Conservation (phyloP, 306 rosid genomes). For the Boehmeria nivea region DNA sequence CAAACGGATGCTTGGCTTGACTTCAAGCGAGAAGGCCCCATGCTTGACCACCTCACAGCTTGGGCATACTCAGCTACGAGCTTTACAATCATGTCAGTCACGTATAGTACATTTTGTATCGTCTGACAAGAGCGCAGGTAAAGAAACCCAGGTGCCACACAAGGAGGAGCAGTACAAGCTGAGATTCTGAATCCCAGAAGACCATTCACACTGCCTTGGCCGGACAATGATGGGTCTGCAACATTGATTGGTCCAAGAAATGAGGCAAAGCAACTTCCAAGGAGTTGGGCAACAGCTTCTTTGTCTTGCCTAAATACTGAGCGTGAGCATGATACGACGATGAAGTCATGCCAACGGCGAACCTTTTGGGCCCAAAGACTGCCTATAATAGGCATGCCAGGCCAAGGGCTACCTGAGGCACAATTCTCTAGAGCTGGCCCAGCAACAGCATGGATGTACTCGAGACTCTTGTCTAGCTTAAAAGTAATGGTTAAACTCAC, state of each 20-base stretch:
- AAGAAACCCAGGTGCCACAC: slow-evolving; percentile 67
- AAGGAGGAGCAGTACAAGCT: slow-evolving; percentile 30
- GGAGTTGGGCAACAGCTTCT: slow-evolving; percentile 58
- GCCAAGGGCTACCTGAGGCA: slow-evolving; percentile 75
- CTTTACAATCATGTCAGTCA: slow-evolving; percentile 44
- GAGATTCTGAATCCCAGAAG: slow-evolving; percentile 50
- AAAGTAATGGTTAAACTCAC: slow-evolving; percentile 81
- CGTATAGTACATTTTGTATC: slow-evolving; percentile 39
- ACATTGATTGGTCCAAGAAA: slow-evolving; percentile 38
- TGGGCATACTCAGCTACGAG: slow-evolving; percentile 49
- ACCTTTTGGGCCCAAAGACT: slow-evolving; percentile 83
- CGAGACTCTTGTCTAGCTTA: slow-evolving; percentile 60
- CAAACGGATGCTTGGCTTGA: slow-evolving; percentile 45
- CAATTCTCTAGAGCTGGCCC: slow-evolving; percentile 71
- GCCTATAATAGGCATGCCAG: slow-evolving; percentile 60
- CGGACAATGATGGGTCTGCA: slow-evolving; percentile 35
- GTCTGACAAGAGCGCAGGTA: slow-evolving; percentile 57
- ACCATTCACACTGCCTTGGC: slow-evolving; percentile 52
- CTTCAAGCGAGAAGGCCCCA: slow-evolving; percentile 34
- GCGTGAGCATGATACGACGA: slow-evolving; percentile 58
- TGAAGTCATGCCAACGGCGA: slow-evolving; percentile 78
- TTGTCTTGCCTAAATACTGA: slow-evolving; percentile 61
- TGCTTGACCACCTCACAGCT: slow-evolving; percentile 29
- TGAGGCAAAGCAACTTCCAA: slow-evolving; percentile 71
- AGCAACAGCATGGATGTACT: slow-evolving; percentile 57